phyloP scores from a whole-genome alignment of 2,329 filamentous ascomycete species.

The Scedosporium aurantiacum region DNA sequence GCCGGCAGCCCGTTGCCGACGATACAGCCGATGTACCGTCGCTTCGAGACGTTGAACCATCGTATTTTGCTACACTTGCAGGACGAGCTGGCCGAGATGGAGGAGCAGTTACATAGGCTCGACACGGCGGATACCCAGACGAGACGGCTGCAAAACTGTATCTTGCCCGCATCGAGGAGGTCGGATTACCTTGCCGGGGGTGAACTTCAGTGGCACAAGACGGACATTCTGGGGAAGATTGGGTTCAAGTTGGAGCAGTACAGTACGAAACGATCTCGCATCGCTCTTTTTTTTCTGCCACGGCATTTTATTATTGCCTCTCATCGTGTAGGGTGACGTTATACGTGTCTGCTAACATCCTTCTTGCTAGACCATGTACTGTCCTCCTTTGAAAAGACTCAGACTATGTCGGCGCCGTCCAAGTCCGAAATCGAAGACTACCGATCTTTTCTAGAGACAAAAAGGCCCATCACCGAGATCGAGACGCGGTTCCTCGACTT shows the following conservation, averaged over 20 bases:
- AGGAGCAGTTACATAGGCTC: slow-evolving; percentile 61
- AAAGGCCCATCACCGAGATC: slow-evolving; percentile 42
- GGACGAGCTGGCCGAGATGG: slow-evolving; percentile 71
- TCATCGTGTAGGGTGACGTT: not conserved
- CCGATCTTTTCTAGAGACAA: slow-evolving; percentile 42
- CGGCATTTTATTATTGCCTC: not conserved
- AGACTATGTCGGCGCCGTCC: slow-evolving; percentile 36
- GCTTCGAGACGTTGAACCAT: slow-evolving; percentile 74
- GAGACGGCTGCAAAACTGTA: slow-evolving; percentile 28
- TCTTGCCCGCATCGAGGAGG: slow-evolving; percentile 49
- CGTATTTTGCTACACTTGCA: slow-evolving; percentile 73
- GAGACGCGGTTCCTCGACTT: slow-evolving; percentile 51
- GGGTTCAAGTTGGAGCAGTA: slow-evolving; percentile 58
- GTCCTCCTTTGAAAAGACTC: slow-evolving; percentile 43
- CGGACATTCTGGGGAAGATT: slow-evolving; percentile 49
- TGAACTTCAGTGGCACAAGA: slow-evolving; percentile 49
- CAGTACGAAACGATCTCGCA: slow-evolving; percentile 32
- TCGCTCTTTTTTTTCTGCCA: not conserved
- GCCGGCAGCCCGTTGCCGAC: slow-evolving; percentile 12
- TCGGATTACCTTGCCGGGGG: slow-evolving; percentile 41
- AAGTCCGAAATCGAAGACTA: slow-evolving; percentile 37
- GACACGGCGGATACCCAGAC: slow-evolving; percentile 48
- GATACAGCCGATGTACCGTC: slow-evolving; percentile 61
- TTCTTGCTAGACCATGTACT: slow-evolving; percentile 41
- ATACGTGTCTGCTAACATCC: slow-evolving; percentile 8